Evolutionary conservation across 768 basidiomycete species (phyloP).

Genomic region (Kwoniella sp.): DNA sequence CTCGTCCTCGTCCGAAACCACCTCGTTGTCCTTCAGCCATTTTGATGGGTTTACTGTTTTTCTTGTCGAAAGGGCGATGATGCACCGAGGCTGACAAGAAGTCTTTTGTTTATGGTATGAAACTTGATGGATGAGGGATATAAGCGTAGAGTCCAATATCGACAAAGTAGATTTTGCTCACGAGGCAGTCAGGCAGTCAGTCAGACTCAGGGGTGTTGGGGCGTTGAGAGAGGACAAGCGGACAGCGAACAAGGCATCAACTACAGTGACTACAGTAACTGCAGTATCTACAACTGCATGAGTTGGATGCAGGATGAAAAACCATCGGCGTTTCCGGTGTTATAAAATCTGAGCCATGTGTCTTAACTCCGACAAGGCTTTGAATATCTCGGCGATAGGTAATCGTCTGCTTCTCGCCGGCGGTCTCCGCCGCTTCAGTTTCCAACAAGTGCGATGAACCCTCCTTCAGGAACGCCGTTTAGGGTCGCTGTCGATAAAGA

Average conservation of each 20-base stretch:
- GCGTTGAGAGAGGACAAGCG: not conserved
- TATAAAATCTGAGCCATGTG: not conserved
- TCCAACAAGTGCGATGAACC: too few relatives aligned
- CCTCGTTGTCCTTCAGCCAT: constrained; percentile 64
- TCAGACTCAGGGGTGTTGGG: not conserved
- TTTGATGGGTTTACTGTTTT: constrained; percentile 28
- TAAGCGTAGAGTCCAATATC: not conserved
- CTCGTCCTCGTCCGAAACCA: constrained; percentile 78
- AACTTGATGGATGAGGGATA: constrained; percentile 24
- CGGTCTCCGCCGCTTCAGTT: too few relatives aligned
- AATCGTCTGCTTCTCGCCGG: not conserved
- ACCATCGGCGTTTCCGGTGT: constrained; percentile 7
- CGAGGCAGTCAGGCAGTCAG: not conserved
- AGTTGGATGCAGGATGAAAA: constrained; percentile 3
- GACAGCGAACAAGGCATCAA: not conserved
- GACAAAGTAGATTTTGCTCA: constrained; percentile 7
- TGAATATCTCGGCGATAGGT: constrained; percentile 2
- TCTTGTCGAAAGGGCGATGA: constrained; percentile 16
- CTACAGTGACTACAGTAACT: too few relatives aligned
- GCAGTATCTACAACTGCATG: too few relatives aligned
- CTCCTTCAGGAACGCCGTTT: too few relatives aligned
- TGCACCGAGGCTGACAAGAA: constrained; percentile 15
- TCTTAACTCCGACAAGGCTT: constrained; percentile 13
- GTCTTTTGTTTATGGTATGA: constrained; percentile 18
- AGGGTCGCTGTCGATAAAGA: too few relatives aligned